Base-by-base conservation (phyloP, 176 grass and related monocot species). In the Triticum turgidum region DNA sequence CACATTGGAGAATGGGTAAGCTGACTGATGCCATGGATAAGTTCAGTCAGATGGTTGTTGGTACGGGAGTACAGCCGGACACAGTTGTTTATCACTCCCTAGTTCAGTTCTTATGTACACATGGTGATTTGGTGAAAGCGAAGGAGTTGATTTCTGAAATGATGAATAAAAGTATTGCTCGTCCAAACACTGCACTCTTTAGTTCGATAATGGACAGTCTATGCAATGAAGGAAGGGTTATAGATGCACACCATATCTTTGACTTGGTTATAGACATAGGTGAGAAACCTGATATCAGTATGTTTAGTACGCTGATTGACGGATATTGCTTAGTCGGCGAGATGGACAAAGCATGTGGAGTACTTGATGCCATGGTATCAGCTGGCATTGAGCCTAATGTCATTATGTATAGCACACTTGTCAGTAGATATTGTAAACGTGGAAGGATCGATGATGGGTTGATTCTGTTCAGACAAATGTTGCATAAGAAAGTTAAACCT, bases 211-310 rank as follows among this genome's bases (percentile, higher is more conserved):
- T 75, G 5, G 45, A 75, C 42, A 49, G 41, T 14, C 72, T 75
- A 29, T 49, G 72, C 72, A 75, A 75, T 14, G 72, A 47, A 75
- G 72, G 72, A 75, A 75, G 42, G 22, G 72, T 75, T 75, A 17
- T 9, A 42, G n/a, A 74, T 44, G 71, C 71, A 74, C 71, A 74
- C 0, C 2, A 27, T 27, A 74, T 74, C 21, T 74, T 47, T 12
- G 22, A 47, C 71, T 47, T 74, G 39, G 39, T 74, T 47, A 27
- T 4, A 47, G n/a, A 27, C 0, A 47, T 74, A 27, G 71, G 71
- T 47, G 39, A 47, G n/a, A 74, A 3, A 3, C 71, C 71, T 74
- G 1, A 47, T 27, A 12, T 15, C n/a, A 27, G 45, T 74, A 74
- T 12, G 42, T 74, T 74, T 15, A 45, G 0, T 74, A 45, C 41